A percentile compares a stretch with the other conserved stretches of the same genome.
Conservation (phyloP, 805 yeast genomes). For the Kazachstania bromeliacearum region DNA sequence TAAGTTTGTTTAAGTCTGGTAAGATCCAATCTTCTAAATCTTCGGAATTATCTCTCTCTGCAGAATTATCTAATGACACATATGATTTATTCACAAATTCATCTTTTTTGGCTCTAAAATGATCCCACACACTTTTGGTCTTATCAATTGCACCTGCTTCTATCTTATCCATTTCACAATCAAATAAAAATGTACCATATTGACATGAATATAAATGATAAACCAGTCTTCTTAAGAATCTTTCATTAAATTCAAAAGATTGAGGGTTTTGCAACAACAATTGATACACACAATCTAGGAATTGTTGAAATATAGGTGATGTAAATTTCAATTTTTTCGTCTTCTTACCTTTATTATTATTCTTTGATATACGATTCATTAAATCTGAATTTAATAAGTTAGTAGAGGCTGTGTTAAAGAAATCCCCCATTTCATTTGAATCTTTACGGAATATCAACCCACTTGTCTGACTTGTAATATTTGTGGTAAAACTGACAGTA, state of each 20-base stretch:
- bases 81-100: constrained; percentile 59
- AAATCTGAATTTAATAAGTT: background rate
- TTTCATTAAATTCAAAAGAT: constrained; percentile 77
- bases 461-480: constrained; percentile 7
- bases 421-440: constrained; percentile 3
- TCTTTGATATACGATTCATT: background rate
- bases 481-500: constrained; percentile 8
- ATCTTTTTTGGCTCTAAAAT: constrained; percentile 61
- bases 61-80: constrained; percentile 2
- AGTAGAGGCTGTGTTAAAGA: background rate
- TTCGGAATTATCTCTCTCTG: constrained; percentile 3
- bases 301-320: constrained; percentile 94
- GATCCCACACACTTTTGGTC: constrained; percentile 88
- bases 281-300: constrained; percentile 83
- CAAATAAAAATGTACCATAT: constrained; percentile 80
- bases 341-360: constrained; percentile 1
- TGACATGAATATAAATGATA: constrained; percentile 92
- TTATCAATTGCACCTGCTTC: constrained; percentile 34
- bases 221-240: constrained; percentile 72
- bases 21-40: constrained; percentile 36
- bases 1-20: constrained; percentile 40
- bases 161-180: constrained; percentile 57
- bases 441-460: constrained; percentile 13
- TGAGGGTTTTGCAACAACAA: constrained; percentile 58
- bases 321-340: constrained; percentile 41